Base-by-base conservation (phyloP, 1,284 basidiomycete genomes). In the Cutaneotrichosporon mucoides region DNA sequence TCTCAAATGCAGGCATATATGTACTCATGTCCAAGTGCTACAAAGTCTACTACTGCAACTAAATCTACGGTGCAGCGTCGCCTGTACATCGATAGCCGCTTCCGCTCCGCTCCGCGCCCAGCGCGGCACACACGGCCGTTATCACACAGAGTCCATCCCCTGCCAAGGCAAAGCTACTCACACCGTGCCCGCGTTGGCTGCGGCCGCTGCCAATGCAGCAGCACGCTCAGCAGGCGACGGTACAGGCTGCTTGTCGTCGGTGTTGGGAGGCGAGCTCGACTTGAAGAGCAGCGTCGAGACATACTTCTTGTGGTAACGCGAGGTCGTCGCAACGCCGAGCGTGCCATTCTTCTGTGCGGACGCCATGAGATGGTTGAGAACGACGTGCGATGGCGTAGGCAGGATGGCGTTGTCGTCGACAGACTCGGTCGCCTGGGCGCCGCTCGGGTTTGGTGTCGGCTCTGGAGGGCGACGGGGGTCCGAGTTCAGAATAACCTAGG, bases 291-390 rank as follows among this genome's bases (percentile, higher is more conserved):
- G 82, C 37, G 85, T 86, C 45, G 85, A 85, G 67, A 86, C 85
- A 72, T 85, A 86, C 86, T 99, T 99, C 79, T 91, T 86, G 78
- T 87, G 83, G 81, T 98, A 99, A 71, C 95, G 81, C 47, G 89
- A 94, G 56, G 95, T 97, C 56, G 88, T 92, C 12, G 89, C 94
- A 1, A 98, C 92, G 41, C 93, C 93, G 48, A 99, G 79, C 48
- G 95, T 92, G 4, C 93, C 93, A 73, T 94, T 92, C 76, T 88
- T 85, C 99, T 62, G 93, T 90, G 75, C 46, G 5, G 42, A 60
- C 47, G 95, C 98, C 63, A 92, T 92, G 61, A 99, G 79, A 77
- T 99, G 96, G 67, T 97, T 92, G 65, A 99, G 82, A 43, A 98
- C 92, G 40, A 92, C 92, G 79, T 98, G 95, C 0, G 53, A 55